Evolutionary conservation across 192 early-diverging fungal genomes (phyloP).

Genomic region (Anaeromyces robustus): DNA sequence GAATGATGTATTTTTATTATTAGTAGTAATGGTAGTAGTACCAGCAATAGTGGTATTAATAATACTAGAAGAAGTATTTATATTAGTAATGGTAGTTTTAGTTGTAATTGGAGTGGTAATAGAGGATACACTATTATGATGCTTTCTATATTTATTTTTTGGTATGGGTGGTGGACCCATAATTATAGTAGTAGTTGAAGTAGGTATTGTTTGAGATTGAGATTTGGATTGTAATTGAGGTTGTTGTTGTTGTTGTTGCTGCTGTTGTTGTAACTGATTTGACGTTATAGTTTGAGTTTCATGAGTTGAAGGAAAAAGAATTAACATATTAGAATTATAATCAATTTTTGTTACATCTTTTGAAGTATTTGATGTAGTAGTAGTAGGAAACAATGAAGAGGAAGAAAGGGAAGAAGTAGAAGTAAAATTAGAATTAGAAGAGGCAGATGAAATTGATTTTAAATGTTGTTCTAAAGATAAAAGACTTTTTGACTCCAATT

Average conservation of each 20-base stretch:
- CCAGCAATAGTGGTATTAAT: too few species aligned
- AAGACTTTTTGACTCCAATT: neutral
- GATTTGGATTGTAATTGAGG: neutral
- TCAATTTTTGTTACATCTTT: neutral
- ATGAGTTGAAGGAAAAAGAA: neutral
- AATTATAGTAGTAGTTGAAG: neutral
- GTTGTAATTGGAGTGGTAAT: too few species aligned
- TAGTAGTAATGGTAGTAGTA: too few species aligned
- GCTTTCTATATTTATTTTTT: neutral
- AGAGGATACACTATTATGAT: too few species aligned
- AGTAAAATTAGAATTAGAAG: too few species aligned
- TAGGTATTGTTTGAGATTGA: neutral
- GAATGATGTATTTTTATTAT: too few species aligned
- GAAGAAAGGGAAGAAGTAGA: too few species aligned
- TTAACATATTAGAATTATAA: neutral
- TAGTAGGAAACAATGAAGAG: neutral
- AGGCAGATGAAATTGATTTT: neutral
- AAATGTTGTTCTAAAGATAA: neutral
- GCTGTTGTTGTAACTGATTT: neutral
- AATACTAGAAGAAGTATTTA: too few species aligned
- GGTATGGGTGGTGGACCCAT: neutral
- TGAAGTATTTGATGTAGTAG: neutral
- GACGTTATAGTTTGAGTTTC: neutral
- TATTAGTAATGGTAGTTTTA: too few species aligned
- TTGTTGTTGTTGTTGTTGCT: neutral